Base-by-base conservation (phyloP, 2,329 filamentous ascomycete genomes). In the Gyromitra esculenta region DNA sequence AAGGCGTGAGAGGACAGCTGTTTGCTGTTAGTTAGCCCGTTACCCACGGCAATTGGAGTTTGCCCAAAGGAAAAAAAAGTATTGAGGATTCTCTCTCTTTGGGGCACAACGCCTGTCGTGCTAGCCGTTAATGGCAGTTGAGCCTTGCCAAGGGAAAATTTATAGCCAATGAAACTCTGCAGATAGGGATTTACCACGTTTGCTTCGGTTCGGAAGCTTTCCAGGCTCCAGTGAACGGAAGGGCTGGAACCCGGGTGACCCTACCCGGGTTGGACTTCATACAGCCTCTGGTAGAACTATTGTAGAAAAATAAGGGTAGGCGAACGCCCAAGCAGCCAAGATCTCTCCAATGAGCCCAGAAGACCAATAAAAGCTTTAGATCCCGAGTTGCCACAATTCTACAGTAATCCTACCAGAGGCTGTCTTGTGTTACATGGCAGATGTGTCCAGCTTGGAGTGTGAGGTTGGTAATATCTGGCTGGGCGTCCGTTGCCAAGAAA, bases 1-100 rank as follows among this genome's bases (percentile, higher is more conserved):
- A 59, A 63, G 54, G 67, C 45, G 43, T 35, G 63, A 63, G 66
- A 75, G 72, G 72, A 75, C 72, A 75, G 72, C 72, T 75, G 65
- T 75, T 71, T 75, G 64, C 56, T 74, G 57, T 57, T 69, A 54
- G 18, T 21, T 11, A 56, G 62, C 62, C 52, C 57, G 72, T 70
- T 70, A 57, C 56, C 60, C 56, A 74, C 71, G 64, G 64, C 64
- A 74, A 74, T 74, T 73, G 21, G 56, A 62, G 54, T 56, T 54
- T 45, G 48, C 56, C n/a, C 37, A 69, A 35, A 56, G 35, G 54
- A 60, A 67, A 70, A 69, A 68, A 52, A 62, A 69, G 52, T n/a
- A 31, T 21, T 67, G 54, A 67, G 56, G 66, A 56, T 52, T 60
- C 57, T 9, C 54, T 35, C 57, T 43, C 59, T 72, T 64, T 56